Evolutionary conservation across 805 yeast genomes (phyloP).

Genomic region (Jamesozyma jinghongensis): DNA sequence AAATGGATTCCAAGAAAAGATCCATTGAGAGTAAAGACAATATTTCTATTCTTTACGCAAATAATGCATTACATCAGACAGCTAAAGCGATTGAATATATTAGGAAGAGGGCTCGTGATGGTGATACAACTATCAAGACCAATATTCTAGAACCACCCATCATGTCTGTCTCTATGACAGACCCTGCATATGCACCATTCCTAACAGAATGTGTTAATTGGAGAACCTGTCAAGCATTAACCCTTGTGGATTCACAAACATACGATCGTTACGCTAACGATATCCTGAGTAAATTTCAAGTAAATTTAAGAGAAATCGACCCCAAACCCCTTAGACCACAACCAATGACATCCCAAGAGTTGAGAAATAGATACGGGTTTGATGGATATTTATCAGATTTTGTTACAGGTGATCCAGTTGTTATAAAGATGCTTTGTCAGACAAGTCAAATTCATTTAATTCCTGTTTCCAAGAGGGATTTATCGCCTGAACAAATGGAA

Average conservation of each 20-base stretch:
- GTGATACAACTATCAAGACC: conserved; percentile 30
- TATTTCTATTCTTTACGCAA: conserved; percentile 36
- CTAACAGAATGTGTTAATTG: conserved; percentile 49
- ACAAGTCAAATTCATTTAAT: conserved; percentile 41
- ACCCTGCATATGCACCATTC: conserved; percentile 41
- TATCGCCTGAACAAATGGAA: conserved; percentile 35
- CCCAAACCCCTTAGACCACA: conserved; percentile 9
- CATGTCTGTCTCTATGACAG: conserved; percentile 48
- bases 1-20: conserved; percentile 31
- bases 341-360: conserved; percentile 26
- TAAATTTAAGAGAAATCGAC: conserved; percentile 47
- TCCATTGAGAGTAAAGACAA: conserved; percentile 42
- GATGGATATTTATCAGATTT: conserved; percentile 72
- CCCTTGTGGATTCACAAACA: conserved; percentile 46
- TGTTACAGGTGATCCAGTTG: conserved; percentile 62
- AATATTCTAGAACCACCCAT: conserved; percentile 67
- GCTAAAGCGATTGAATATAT: conserved; percentile 27
- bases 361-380: conserved; percentile 48
- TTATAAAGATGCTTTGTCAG: conserved; percentile 63
- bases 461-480: conserved; percentile 50
- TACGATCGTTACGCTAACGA: conserved; percentile 38
- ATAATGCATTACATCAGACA: conserved; percentile 26
- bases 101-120: conserved; percentile 24
- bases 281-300: conserved; percentile 38
- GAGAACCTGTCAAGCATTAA: conserved; percentile 51